Conservation (phyloP, 2,329 filamentous ascomycete species). For the Ceratocystis cacaofunesta region DNA sequence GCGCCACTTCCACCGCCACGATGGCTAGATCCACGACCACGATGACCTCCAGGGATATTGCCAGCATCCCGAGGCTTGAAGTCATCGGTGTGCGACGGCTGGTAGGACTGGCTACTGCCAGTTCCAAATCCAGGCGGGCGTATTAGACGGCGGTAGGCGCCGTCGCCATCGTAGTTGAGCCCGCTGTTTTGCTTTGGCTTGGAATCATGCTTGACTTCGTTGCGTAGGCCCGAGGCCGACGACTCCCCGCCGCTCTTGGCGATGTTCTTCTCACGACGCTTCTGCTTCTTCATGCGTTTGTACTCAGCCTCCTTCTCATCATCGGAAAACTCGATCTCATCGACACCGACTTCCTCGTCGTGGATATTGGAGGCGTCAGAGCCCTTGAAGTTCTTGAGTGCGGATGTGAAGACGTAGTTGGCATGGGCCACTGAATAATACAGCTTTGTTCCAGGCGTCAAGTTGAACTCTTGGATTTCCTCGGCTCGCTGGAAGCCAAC, state of each 20-base stretch:
- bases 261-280: slow-evolving; percentile 35
- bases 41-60: slow-evolving; percentile 23
- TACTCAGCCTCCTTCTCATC: slow-evolving; percentile 85
- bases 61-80: background rate
- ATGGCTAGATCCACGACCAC: slow-evolving; percentile 5
- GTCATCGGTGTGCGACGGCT: background rate
- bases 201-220: slow-evolving; percentile 26
- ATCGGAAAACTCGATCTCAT: slow-evolving; percentile 91
- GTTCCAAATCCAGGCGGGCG: slow-evolving; percentile 49
- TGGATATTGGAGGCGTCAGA: slow-evolving; percentile 91
- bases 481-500: slow-evolving; percentile 56
- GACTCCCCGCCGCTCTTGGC: slow-evolving; percentile 21
- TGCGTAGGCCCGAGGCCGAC: slow-evolving; percentile 23
- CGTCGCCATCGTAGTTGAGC: slow-evolving; percentile 56
- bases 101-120: slow-evolving; percentile 30
- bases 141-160: slow-evolving; percentile 56
- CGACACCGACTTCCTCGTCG: slow-evolving; percentile 74
- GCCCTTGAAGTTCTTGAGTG: slow-evolving; percentile 64
- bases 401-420: slow-evolving; percentile 73
- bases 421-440: slow-evolving; percentile 69
- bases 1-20: background rate
- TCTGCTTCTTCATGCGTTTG: slow-evolving; percentile 54
- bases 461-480: slow-evolving; percentile 50
- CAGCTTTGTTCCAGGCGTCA: slow-evolving; percentile 55
- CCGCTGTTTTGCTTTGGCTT: slow-evolving; percentile 28